Evolutionary conservation across 176 grass and related monocot species (phyloP), one percentile per base, ranked within the genome.

Genomic region (Raddia distichophylla): DNA sequence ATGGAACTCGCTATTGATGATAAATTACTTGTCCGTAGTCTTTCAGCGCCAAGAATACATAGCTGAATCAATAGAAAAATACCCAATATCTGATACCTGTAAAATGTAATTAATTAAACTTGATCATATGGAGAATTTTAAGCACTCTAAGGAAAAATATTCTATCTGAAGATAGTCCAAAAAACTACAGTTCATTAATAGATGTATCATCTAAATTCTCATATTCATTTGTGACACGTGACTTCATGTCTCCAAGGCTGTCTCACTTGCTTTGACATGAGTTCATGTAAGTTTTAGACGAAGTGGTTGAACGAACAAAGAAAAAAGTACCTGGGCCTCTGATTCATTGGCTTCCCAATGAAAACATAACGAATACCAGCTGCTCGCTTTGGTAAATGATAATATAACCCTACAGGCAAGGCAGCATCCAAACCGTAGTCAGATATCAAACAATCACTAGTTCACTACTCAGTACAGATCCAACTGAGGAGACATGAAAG

Each of bases 291-390:
- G 49, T 76, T 32, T 50, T 32, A 52, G 44, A 43, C 0, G 74
- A 60, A 33, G 42, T 73, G 67, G 35, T 40, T 40, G 37, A 40
- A 60, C 56, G 61, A 67, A 15, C 33, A 89, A 42, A 82, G 6
- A 85, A 40, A 48, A 82, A 40, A 51, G 74, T 88, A 98, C 93
- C 96, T 93, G 64, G 96, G 96, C 69, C 96, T 95, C 78, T 95
- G 96, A 85, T 93, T 93, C 82, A 95, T 89, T 67, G 93, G 93
- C 61, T 95, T 99, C 60, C 96, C 93, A 83, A 99, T 99, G 76
- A 99, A 99, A 43, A 99, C 96, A 83, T 99, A 99, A 71, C 83
- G 91, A 86, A 95, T 99, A 67, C 96, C 96, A 67, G 93, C 83
- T 82, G 88, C 92, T 69, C 96, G 88, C 82, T 99, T 99, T 48